Conservation (phyloP, 208 protist species). For the Trypanosoma cruzi region DNA sequence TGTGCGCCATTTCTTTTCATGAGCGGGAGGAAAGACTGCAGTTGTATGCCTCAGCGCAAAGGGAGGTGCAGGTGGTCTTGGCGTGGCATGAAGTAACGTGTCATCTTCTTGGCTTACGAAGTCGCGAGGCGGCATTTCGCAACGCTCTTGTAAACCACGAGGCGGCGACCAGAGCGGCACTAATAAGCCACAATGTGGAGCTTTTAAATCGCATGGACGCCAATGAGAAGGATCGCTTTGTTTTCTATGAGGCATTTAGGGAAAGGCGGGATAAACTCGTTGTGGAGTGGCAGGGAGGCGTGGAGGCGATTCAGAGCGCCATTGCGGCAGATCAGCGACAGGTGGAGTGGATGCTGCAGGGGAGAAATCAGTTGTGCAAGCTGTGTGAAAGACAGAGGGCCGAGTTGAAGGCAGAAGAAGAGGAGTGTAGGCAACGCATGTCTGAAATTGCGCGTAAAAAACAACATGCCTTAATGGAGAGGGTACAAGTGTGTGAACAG, state of each 20-base stretch:
- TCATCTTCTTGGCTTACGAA: conserved; percentile 13
- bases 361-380: conserved; percentile 6
- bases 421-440: conserved; percentile 21
- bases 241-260: conserved; percentile 21
- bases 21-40: conserved; percentile 45
- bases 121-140: conserved; percentile 21
- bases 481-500: conserved; percentile 29
- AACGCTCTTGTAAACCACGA: conserved; percentile 25
- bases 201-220: conserved; percentile 21
- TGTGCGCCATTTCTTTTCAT: conserved; percentile 36
- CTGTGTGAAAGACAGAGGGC: conserved; percentile 8
- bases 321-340: neutral
- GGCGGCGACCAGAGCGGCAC: conserved; percentile 28
- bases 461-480: conserved; percentile 28
- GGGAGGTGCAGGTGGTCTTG: conserved; percentile 23
- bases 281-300: conserved; percentile 21
- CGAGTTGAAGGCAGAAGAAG: conserved; percentile 17
- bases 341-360: conserved; percentile 12
- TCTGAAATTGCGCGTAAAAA: conserved; percentile 26
- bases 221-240: conserved; percentile 12
- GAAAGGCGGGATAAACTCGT: conserved; percentile 16
- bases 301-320: conserved; percentile 13
- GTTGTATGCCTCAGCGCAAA: conserved; percentile 22
- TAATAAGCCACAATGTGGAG: conserved; percentile 16
- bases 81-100: conserved; percentile 8